Conservation (phyloP, 352 stramenopile genomes). For the Phytophthora hybrid region DNA sequence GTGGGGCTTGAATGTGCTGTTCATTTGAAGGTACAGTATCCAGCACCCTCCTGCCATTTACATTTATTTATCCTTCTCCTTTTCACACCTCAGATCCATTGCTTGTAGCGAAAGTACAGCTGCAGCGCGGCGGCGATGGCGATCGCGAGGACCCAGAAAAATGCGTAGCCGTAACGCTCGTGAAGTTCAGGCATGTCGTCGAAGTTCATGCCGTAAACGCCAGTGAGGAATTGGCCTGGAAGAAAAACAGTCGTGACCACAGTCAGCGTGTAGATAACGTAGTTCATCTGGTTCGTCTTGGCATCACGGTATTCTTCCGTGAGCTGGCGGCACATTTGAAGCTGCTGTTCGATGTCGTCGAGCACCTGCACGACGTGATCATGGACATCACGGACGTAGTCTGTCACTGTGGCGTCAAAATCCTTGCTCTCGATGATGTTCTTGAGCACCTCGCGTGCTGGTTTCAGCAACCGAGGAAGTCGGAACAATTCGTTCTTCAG, state of each 20-base stretch:
- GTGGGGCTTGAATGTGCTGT: background rate
- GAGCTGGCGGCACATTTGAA: slow-evolving; percentile 82
- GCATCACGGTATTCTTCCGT: slow-evolving; percentile 87
- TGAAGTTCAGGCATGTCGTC: slow-evolving; percentile 90
- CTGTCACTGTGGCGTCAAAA: slow-evolving; percentile 79
- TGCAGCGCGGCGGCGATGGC: slow-evolving; percentile 71
- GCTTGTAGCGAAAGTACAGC: slow-evolving; percentile 87
- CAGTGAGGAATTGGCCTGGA: slow-evolving; percentile 88
- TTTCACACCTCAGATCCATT: slow-evolving; percentile 66
- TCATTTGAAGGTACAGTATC: too few relatives aligned
- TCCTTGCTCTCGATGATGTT: slow-evolving; percentile 87
- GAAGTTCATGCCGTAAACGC: slow-evolving; percentile 93
- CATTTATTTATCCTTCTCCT: background rate
- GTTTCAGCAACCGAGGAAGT: slow-evolving; percentile 80
- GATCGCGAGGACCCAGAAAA: slow-evolving; percentile 86
- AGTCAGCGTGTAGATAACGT: slow-evolving; percentile 92
- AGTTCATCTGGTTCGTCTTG: slow-evolving; percentile 89
- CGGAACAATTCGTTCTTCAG: slow-evolving; percentile 87
- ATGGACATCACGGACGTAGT: slow-evolving; percentile 88
- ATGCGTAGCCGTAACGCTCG: slow-evolving; percentile 77
- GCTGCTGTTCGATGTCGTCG: slow-evolving; percentile 83
- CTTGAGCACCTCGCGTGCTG: slow-evolving; percentile 83
- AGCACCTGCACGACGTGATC: slow-evolving; percentile 85
- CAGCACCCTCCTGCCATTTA: background rate
- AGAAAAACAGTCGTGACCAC: slow-evolving; percentile 91